Evolutionary conservation across 23 red algal genomes (phyloP), one percentile per base, ranked within the genome.

Genomic region (Pyropia haitanensis): DNA sequence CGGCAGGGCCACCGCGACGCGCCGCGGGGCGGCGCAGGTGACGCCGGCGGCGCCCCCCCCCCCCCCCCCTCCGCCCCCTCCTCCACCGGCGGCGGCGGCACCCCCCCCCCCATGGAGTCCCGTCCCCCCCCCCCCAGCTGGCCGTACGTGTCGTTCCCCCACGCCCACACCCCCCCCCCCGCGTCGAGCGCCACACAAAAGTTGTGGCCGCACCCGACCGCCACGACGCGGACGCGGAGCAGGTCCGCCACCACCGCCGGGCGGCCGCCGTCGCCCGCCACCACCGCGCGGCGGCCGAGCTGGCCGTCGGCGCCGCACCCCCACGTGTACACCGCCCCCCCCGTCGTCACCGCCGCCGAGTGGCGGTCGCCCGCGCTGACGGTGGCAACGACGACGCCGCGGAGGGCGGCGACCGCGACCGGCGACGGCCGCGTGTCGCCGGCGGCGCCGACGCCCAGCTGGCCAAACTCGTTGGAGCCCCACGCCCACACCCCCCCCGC

Each of bases 391-490:
- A 79, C 61, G 52, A 89, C 70, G 12, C 94, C 94, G 23, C 71
- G 51, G 50, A 98, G 62, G 17, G 77, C 78, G 12, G 80, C 71
- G 18, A 90, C 67, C 16, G 66, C 46, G 23, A 56, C 69, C 7
- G 81, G 94, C 14, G 64, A 70, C 58, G 81, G 52, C 18, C 71
- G 55, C 22, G 79, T 82, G 24, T 95, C 74, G 33, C 81, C 76
- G 54, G 68, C 77, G 23, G 65, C 68, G 46, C 79, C 78, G 24
- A 84, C 58, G 3, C 94, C 94, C 18, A 98, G 58, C 80, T 98
- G 94, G 19, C 94, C 94, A 79, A 87, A 98, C 54, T 98, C 94
- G 58, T 98, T 98, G 16, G 75, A 83, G 16, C 94, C 94, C 78
- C 85, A 98, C 10, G 74, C 88, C 56, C 73, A 98, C 15, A 98